Base-by-base conservation (phyloP, 2,329 filamentous ascomycete genomes). In the Scedosporium apiospermum region DNA sequence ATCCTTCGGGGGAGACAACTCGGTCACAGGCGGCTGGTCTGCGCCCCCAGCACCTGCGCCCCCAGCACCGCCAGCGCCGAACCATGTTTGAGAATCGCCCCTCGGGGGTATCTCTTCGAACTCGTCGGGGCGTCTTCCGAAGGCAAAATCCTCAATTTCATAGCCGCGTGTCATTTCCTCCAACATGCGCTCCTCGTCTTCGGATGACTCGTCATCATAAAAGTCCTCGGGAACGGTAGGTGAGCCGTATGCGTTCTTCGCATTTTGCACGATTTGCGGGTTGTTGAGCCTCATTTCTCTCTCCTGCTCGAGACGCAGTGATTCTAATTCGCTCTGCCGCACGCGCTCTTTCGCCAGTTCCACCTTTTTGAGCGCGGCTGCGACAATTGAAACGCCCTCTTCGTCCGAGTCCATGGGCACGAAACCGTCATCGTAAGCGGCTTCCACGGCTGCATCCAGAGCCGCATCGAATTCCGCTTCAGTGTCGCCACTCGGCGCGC, bases 391-490 rank as follows among this genome's bases (percentile, higher is more conserved):
- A 7, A 82, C 78, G 23, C 79, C 74, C 34, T 82, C 74, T 14
- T 77, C 72, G n/a, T 70, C 74, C 6, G 80, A 74, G 18, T 81
- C 80, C 72, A 83, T 85, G 3, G 89, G 89, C 70, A 96, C 92
- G 66, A 91, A 90, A 0, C 90, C 90, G 65, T 97, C 92, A 71
- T 96, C 89, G 72, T 98, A 99, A 4, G 93, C 95, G 60, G 93
- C 93, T 74, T 98, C 95, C 7, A 98, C 93, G 14, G 95, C 95
- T 26, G 93, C 93, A 75, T 98, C 93, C 53, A 98, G 80, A 3
- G 95, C 95, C 7, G 91, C 92, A 74, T 97, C 93, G 67, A 98
- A 96, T 70, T 96, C 93, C 6, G 90, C 88, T 72, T 96, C 91
- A 0, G 91, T 95, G 34, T 83, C 86, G 55, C 86, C 87, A 66